Conservation (phyloP, 1,139 yeast species). For the Debaryomycetaceae sp. region DNA sequence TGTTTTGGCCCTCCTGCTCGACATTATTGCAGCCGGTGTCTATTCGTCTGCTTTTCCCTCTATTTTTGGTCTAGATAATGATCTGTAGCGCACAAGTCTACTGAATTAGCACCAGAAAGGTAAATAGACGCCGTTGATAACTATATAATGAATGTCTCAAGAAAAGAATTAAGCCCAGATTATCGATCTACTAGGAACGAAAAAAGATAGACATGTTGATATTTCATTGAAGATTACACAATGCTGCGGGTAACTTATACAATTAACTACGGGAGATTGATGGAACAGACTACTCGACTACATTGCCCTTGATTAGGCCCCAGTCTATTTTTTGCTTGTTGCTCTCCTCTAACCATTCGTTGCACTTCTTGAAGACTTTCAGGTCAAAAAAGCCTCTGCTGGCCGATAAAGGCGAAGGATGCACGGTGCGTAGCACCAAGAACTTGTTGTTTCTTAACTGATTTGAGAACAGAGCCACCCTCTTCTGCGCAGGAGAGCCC, state of each 20-base stretch:
- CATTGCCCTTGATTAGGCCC: conserved; percentile 37
- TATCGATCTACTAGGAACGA: neutral
- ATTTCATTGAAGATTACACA: neutral
- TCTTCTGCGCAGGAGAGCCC: conserved; percentile 90
- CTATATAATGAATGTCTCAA: neutral
- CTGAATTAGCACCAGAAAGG: neutral
- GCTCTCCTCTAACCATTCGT: conserved; percentile 62
- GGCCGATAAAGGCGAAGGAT: conserved; percentile 94
- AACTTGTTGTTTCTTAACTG: conserved; percentile 30
- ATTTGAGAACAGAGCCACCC: conserved; percentile 45
- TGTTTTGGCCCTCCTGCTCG: neutral
- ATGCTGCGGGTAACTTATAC: conserved; percentile 2
- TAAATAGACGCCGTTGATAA: neutral
- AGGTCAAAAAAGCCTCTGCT: conserved; percentile 76
- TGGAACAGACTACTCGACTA: conserved; percentile 10
- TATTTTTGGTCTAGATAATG: neutral
- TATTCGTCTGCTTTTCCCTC: neutral
- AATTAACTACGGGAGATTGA: too few relatives aligned
- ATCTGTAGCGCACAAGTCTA: neutral
- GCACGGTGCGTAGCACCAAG: conserved; percentile 68
- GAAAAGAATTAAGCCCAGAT: neutral
- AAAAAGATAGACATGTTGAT: conserved; percentile 1
- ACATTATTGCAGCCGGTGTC: conserved; percentile 2
- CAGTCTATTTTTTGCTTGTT: conserved; percentile 61
- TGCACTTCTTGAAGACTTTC: conserved; percentile 66